Percentiles rank a stretch among this genome's conserved stretches.
These are phyloP conservation scores for Rhodosporidiobolus odoratus DNA, from an alignment of 768 basidiomycete genomes.

Conservation along the genomic window DNA sequence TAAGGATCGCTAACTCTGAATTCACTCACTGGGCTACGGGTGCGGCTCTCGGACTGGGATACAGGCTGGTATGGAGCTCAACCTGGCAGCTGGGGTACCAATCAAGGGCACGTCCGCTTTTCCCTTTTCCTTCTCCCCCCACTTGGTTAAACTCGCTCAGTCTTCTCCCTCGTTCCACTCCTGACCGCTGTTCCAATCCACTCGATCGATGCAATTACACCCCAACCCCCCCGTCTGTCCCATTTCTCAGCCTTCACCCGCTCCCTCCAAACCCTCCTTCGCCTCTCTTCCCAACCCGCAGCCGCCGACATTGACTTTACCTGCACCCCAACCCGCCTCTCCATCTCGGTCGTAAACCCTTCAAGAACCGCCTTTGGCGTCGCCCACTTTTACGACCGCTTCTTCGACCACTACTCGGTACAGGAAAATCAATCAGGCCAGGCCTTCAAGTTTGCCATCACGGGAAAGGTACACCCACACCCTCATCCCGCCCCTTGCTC, in stretches of 20 bases:
- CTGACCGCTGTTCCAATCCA: no score
- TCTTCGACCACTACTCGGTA: slow-evolving; percentile 21
- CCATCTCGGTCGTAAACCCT: slow-evolving; percentile 30
- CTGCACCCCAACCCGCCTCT: not conserved
- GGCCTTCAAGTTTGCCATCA: slow-evolving; percentile 24
- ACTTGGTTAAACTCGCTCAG: not conserved
- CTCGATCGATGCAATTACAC: no score
- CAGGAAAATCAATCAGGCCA: not conserved
- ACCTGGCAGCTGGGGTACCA: slow-evolving; percentile 1
- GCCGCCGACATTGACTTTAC: slow-evolving; percentile 27
- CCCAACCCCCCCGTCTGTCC: no score
- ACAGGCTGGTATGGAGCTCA: slow-evolving; percentile 24
- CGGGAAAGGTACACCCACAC: slow-evolving; percentile 10
- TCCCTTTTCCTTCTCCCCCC: not conserved
- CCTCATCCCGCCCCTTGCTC: not conserved
- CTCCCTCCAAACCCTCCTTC: slow-evolving; percentile 9
- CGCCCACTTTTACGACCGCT: slow-evolving; percentile 22
- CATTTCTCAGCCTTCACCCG: slow-evolving; percentile 15
- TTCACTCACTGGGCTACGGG: no score
- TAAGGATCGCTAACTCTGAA: no score
- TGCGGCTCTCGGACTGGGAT: not conserved
- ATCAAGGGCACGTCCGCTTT: slow-evolving; percentile 20
- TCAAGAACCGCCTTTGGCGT: slow-evolving; percentile 31
- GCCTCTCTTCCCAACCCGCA: not conserved
- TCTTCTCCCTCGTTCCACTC: not conserved